Evolutionary conservation across 257 asterid species (phyloP), one percentile per base, ranked within the genome.

Genomic region (Solanum ossicruentum): DNA sequence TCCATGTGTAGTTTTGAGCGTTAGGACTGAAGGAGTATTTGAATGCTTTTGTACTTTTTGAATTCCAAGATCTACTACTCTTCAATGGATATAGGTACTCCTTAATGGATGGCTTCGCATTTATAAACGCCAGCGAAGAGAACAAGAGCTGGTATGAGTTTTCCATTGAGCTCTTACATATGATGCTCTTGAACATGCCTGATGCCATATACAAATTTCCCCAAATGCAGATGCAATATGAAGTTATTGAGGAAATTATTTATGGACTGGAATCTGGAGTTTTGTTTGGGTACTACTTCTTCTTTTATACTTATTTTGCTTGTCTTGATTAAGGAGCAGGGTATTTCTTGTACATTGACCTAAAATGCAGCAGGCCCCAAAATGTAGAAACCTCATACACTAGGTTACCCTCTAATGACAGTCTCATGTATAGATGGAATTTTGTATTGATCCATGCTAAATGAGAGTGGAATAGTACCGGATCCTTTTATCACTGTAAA

Each of bases 211-310:
- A 85, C 80, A 81, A 17, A 60, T 85, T 88, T 18, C 88, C 21
- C 84, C 81, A 81, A 56, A n/a, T 89, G 86, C 94, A 97, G 99
- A 89, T 97, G 95, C 99, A 95, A 80, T 93, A 92, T 86, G 99
- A 95, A 92, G 99, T 97, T 72, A 93, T 97, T 13, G 99, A 97
- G 89, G 99, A 97, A 90, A 92, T 95, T 80, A 95, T 95, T 52
- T 94, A 94, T 60, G 99, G 99, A 84, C 88, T 97, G 90, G 98
- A 94, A 88, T 95, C 99, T 26, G 99, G 99, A 87, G 95, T 95
- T 89, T 88, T 97, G 83, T 97, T 95, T 80, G 99, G 99, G 99
- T 96, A 93, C 15, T 16, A 52, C 65, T 52, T 52, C 60, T 47
- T 49, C 63, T 73, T 45, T 49, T 77, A 16, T 17, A 49, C 61